Percentiles rank a stretch among this genome's conserved stretches.
phyloP scores from a whole-genome alignment of 108 stramenopile genomes.

The Mediolabrus comicus region DNA sequence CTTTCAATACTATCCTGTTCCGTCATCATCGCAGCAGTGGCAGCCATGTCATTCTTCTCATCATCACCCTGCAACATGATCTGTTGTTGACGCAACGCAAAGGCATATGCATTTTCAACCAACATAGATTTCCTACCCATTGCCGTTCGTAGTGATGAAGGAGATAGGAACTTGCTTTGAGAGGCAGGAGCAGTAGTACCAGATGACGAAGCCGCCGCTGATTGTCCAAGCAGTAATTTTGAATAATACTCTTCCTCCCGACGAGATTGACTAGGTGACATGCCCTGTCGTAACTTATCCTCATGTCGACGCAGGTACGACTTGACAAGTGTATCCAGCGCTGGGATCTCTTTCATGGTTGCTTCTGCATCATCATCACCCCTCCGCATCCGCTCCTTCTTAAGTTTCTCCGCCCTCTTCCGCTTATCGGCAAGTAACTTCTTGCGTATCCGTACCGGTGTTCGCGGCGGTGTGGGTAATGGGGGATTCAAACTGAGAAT shows the following conservation, averaged over 20 bases:
- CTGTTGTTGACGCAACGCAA: conserved; percentile 77
- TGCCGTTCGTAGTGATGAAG: conserved; percentile 39
- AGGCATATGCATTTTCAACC: conserved; percentile 73
- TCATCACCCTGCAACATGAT: conserved; percentile 49
- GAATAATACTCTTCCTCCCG: conserved; percentile 68
- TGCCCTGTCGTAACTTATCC: conserved; percentile 16
- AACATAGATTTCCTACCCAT: conserved; percentile 72
- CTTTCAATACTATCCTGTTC: conserved; percentile 62
- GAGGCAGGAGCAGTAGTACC: not conserved
- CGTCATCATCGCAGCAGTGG: no score
- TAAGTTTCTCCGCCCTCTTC: conserved; percentile 5
- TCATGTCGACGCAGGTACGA: conserved; percentile 53
- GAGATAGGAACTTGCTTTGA: not conserved
- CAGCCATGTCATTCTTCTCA: not conserved
- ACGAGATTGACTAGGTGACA: conserved; percentile 19
- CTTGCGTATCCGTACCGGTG: conserved; percentile 46
- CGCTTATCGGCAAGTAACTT: conserved; percentile 25
- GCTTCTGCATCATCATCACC: conserved; percentile 6
- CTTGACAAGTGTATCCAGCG: conserved; percentile 58
- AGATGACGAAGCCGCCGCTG: not conserved
- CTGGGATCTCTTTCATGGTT: conserved; percentile 18
- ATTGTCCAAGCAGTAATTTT: conserved; percentile 58
- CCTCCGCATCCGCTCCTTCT: conserved; percentile 15
- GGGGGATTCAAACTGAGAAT: conserved; percentile 79
- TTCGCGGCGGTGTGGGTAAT: conserved; percentile 54